Percentiles rank a stretch among this genome's conserved stretches.
Conservation (phyloP, 352 stramenopile genomes). For the Phytophthora macrochlamydospora region DNA sequence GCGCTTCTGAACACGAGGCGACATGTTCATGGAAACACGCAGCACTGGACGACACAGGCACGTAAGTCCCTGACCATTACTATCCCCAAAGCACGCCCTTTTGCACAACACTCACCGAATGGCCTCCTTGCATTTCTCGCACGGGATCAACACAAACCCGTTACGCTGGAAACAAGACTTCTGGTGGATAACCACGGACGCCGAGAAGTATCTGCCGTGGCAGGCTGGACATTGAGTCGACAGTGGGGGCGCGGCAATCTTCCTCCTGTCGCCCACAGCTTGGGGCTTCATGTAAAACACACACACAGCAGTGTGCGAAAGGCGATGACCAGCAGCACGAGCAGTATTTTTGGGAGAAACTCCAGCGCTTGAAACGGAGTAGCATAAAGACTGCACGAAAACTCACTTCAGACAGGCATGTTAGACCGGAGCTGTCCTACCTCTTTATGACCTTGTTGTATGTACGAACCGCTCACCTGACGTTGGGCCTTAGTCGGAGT, state of each 20-base stretch:
- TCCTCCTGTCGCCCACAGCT: background rate
- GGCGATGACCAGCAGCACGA: background rate
- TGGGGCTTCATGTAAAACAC: no score
- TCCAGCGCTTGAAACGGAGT: background rate
- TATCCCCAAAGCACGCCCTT: background rate
- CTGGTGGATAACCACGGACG: conserved; percentile 73
- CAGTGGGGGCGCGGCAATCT: conserved; percentile 19
- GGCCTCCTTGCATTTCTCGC: conserved; percentile 36
- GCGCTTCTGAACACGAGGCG: conserved; percentile 22
- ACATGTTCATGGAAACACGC: conserved; percentile 29
- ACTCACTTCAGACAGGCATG: conserved; percentile 22
- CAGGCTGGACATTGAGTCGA: conserved; percentile 51
- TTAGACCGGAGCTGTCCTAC: conserved; percentile 9
- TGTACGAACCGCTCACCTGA: conserved; percentile 21
- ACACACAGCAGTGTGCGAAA: background rate
- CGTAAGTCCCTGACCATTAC: background rate
- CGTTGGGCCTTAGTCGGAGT: no score
- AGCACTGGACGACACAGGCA: conserved; percentile 22
- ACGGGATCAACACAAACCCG: conserved; percentile 53
- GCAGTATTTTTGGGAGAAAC: conserved; percentile 34
- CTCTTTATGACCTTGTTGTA: background rate
- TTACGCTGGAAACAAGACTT: conserved; percentile 73
- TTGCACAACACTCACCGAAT: conserved; percentile 31
- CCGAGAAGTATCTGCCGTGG: conserved; percentile 60
- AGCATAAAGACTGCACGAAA: conserved; percentile 19